Evolutionary conservation across 148 eudicot genomes (phyloP).

Genomic region (Persicaria maculosa): DNA sequence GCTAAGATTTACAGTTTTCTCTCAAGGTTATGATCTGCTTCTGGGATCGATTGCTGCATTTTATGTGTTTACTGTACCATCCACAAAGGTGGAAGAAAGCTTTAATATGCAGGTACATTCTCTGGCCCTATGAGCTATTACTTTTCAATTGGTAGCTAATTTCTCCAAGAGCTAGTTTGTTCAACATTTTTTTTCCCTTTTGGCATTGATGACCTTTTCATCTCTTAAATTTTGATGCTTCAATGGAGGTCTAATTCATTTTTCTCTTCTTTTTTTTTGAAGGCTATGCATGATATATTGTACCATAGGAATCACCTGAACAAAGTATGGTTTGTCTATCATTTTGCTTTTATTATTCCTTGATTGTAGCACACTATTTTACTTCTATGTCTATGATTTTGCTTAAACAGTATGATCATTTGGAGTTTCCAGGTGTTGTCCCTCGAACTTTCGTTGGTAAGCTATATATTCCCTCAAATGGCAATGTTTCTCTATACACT

Average conservation of each 20-base stretch:
- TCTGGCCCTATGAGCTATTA: not conserved
- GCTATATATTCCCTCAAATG: not conserved
- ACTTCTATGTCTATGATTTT: not conserved
- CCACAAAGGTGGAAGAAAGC: conserved; percentile 99
- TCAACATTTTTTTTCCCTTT: no score
- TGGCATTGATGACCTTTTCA: not conserved
- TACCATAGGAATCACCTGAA: conserved; percentile 70
- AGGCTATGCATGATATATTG: conserved; percentile 97
- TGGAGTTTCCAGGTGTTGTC: conserved; percentile 98
- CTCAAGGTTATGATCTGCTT: conserved; percentile 72
- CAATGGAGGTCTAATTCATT: conserved; percentile 7
- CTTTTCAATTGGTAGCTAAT: not conserved
- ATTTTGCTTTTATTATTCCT: not conserved
- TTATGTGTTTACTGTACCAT: conserved; percentile 74
- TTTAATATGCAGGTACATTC: conserved; percentile 82
- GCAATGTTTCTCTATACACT: not conserved
- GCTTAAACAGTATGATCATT: conserved; percentile 76
- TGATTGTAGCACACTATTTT: conserved; percentile 1
- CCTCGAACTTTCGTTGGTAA: conserved; percentile 92
- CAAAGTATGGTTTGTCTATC: conserved; percentile 44
- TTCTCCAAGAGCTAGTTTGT: not conserved
- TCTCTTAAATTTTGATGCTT: conserved; percentile 5
- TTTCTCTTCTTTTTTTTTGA: conserved; percentile 11
- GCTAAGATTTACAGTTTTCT: not conserved
- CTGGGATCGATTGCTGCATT: conserved; percentile 81